Conservation (phyloP, 192 early-diverging fungal species). For the Linnemannia zychae region DNA sequence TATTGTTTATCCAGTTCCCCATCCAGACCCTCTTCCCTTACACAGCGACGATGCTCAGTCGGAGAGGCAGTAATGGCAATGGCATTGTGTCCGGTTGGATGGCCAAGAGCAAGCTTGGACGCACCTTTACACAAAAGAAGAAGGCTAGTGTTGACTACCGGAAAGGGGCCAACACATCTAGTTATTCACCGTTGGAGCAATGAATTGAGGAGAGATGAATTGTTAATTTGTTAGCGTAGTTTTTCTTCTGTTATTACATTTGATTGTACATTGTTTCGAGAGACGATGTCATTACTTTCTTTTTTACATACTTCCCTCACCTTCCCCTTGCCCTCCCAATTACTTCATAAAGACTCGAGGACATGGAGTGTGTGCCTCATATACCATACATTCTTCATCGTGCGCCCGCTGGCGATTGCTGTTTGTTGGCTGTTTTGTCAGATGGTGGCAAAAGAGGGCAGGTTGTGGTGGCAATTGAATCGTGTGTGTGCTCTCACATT, state of each 20-base stretch:
- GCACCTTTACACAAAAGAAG: constrained; percentile 44
- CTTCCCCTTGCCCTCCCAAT: background rate
- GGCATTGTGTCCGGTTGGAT: constrained; percentile 46
- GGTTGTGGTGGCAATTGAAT: no score
- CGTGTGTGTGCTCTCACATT: background rate
- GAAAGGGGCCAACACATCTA: background rate
- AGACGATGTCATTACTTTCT: background rate
- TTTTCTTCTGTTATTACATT: background rate
- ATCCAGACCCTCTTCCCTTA: constrained; percentile 53
- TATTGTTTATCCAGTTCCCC: constrained; percentile 51
- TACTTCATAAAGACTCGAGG: constrained; percentile 3
- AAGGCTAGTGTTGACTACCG: constrained; percentile 26
- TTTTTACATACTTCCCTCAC: background rate
- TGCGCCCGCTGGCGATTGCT: background rate
- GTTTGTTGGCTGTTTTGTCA: background rate
- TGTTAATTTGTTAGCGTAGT: background rate
- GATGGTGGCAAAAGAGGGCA: background rate
- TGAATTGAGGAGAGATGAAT: background rate
- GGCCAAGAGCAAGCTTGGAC: constrained; percentile 50
- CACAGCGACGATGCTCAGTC: constrained; percentile 8
- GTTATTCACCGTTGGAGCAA: constrained; percentile 29
- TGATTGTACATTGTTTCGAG: background rate
- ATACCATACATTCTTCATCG: background rate
- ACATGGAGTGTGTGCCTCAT: background rate
- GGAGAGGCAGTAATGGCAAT: constrained; percentile 7